Conservation (phyloP, 305 asterid genomes). For the Plantago lanceolata region DNA sequence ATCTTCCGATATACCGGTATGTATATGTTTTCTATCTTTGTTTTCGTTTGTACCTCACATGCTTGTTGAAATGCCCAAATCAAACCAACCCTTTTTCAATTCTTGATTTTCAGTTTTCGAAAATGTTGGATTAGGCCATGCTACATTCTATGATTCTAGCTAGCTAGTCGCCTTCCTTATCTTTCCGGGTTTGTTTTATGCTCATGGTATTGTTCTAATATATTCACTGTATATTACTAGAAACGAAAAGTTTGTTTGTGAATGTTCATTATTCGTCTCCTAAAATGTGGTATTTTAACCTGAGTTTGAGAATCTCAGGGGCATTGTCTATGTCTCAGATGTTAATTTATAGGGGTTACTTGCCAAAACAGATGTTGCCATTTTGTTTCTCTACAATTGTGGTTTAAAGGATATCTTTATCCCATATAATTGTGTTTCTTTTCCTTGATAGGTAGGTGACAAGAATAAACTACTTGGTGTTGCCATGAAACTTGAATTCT, state of each 20-base stretch:
- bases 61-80: slow-evolving; percentile 44
- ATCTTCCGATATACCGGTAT: slow-evolving; percentile 15
- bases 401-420: background rate
- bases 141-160: background rate
- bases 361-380: background rate
- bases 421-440: slow-evolving; percentile 1
- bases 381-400: background rate
- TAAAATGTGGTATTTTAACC: background rate
- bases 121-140: background rate
- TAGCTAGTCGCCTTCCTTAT: background rate
- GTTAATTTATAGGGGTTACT: background rate
- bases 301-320: no score
- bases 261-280: background rate
- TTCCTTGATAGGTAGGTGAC: slow-evolving; percentile 16
- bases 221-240: background rate
- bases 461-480: background rate
- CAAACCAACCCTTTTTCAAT: slow-evolving; percentile 9
- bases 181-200: background rate
- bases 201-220: background rate
- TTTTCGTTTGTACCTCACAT: slow-evolving; percentile 9
- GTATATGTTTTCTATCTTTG: background rate
- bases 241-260: background rate
- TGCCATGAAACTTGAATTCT: slow-evolving; percentile 18
- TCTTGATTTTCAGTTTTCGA: background rate
- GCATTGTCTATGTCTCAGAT: no score